Base-by-base conservation (phyloP, 768 basidiomycete species). In the Pulveroboletus sp. region DNA sequence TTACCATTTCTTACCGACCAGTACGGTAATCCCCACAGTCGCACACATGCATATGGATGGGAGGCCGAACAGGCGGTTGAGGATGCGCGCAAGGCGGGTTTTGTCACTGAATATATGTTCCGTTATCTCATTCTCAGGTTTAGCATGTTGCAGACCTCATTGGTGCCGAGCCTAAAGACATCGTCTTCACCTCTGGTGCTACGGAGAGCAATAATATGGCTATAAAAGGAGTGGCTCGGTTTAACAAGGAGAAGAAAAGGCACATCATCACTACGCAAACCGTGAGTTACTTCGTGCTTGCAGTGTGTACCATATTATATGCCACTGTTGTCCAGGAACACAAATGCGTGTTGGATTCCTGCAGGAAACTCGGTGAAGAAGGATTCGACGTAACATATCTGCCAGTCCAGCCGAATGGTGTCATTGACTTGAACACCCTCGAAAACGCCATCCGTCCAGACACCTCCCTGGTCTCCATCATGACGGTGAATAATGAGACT, bases 31-130 rank as follows among this genome's bases (percentile, higher is more conserved):
- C 95, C 97, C 9, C 97, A 98, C 66, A 94, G 92, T 66, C 83
- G 97, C 47, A 98, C 97, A 24, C 97, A 99, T 69, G 93, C 97
- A 1, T 99, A 98, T 67, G 97, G 97, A 4, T 99, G 97, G 97
- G 97, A 99, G 71, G 92, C 95, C 6, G 97, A 99, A 62, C 78
- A 85, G 61, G 97, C 88, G 0, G 90, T 97, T 7, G 97, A 98
- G 64, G 83, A 86, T 52, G 94, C 93, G 3, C 81, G 97, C 45
- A 85, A 90, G 78, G 93, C 85, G 20, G 43, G 57, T 35, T 9
- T 43, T 19, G 62, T 64, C 14, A 10, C 43, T 29, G 60, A 47
- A 37, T 13, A 7, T 31, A 20, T 23, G 5, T 33, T 14, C 19
- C 14, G 42, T 45, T 6, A 7, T 45, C 31, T 49, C 48, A 42